Base-by-base conservation (phyloP, 495 filamentous ascomycete species). In the Filosporella fistucella region DNA sequence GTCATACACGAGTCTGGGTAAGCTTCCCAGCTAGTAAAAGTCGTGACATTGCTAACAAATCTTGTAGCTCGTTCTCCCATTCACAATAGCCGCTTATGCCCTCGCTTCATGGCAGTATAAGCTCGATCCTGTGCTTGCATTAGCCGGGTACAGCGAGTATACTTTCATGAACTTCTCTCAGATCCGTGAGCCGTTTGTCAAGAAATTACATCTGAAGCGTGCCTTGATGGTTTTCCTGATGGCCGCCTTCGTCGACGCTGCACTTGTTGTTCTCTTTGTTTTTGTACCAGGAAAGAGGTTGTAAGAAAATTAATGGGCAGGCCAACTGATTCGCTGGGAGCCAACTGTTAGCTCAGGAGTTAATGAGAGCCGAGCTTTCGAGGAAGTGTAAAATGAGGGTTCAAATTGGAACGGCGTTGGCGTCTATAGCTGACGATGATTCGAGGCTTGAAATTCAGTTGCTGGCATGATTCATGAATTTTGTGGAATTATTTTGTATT, bases 131-230 rank as follows among this genome's bases (percentile, higher is more conserved):
- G 69, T 94, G 53, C 81, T 96, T 65, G 93, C 88, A 2, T 75
- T 97, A n/a, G 53, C 86, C 16, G 91, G 91, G 24, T 81, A 80
- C 59, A 96, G 89, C 69, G 93, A 98, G 67, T 96, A 96, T 67
- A 95, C 89, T 0, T 89, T 95, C 39, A 86, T 95, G 76, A 82
- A 81, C 57, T 96, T 91, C 74, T 80, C 82, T 12, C 78, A 80
- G 3, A 85, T 98, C 42, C 78, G 82, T 35, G 93, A 98, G 62
- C 86, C 89, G 0, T 98, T 91, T 57, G 85, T 97, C 24, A 83
- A 88, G 28, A 83, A 80, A 54, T 77, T 96, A 6, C 73, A 97
- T 39, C 80, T 75, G 47, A 89, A 89, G 64, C 84, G 93, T 30
- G 83, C 91, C 0, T 55, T 86, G 18, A 86, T 88, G 69, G 86